Conservation (phyloP, 441 rosid species). For the Kokia cookei region DNA sequence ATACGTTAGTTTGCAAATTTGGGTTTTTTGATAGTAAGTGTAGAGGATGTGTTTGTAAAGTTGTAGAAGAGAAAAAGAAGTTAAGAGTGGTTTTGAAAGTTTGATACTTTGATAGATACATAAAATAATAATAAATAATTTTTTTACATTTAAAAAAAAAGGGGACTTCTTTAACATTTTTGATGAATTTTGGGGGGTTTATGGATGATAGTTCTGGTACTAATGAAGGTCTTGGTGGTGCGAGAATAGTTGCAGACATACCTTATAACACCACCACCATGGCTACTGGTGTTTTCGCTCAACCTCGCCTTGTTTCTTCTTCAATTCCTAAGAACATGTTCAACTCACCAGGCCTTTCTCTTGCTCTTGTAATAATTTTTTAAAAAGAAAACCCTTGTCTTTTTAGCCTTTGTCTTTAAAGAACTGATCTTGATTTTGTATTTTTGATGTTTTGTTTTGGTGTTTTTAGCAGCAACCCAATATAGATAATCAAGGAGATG, state of each 20-base stretch:
- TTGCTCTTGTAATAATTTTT: conserved; percentile 54
- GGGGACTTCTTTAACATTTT: conserved; percentile 10
- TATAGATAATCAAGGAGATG: conserved; percentile 55
- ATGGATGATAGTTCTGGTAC: conserved; percentile 47
- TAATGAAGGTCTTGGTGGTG: conserved; percentile 37
- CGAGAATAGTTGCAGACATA: conserved; percentile 54
- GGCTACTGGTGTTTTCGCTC: conserved; percentile 67
- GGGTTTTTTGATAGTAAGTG: background rate
- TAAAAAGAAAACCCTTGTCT: background rate
- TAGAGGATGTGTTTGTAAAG: background rate
- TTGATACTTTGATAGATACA: background rate
- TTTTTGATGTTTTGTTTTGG: background rate
- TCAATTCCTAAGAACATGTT: conserved; percentile 47
- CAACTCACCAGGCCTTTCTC: conserved; percentile 71
- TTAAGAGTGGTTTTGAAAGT: background rate
- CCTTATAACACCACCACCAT: conserved; percentile 47
- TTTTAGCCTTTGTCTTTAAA: background rate
- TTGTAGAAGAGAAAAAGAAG: conserved; percentile 5
- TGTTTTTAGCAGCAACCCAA: conserved; percentile 58
- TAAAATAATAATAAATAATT: background rate
- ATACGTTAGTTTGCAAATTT: background rate
- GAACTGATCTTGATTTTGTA: background rate
- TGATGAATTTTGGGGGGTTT: conserved; percentile 96
- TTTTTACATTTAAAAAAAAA: background rate
- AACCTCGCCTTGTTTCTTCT: conserved; percentile 58